Base-by-base conservation (phyloP, 805 yeast species). In the Saccharomyces mikatae region DNA sequence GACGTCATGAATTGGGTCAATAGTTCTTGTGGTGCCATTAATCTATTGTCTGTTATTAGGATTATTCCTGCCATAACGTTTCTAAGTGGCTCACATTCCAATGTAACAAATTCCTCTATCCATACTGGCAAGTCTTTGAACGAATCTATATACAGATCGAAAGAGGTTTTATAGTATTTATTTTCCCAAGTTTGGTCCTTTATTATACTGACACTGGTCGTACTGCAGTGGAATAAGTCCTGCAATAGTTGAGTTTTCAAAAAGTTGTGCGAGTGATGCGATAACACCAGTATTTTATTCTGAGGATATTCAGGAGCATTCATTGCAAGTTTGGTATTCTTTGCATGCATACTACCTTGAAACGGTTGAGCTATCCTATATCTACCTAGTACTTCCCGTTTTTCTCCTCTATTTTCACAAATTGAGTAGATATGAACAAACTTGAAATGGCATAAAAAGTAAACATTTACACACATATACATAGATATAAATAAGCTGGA, bases 61-160 rank as follows among this genome's bases (percentile, higher is more conserved):
- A 80, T 66, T 10, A 78, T 52, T 0, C 83, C 83, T 31, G 76
- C 78, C 2, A 80, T 47, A 1, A 64, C 79, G 9, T 70, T 73
- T 36, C 80, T 64, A 32, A 80, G 64, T 46, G 74, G 80, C 6
- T 60, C 58, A 53, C 58, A 71, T 26, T 77, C 81, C 0, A 64
- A 66, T 1, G 60, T 51, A 2, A 41, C 13, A 54, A 79, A 72
- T 52, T 79, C 81, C 0, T 57, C 50, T n/a, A 51, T 26, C 80
- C 83, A 80, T 11, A 61, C 58, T 4, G 51, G 49, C 32, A 67
- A 47, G 21, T 52, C 50, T 6, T 57, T 61, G 32, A 53, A 60
- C 11, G 59, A 62, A 36, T 73, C 75, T 4, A 71, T 56, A 53
- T 72, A 66, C 0, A 70, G 56, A 27, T 68, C 71, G 14, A 64